Percentiles rank a stretch among this genome's conserved stretches.
phyloP scores from a whole-genome alignment of 805 yeast species.

The Cyberlindnera misumaiensis region DNA sequence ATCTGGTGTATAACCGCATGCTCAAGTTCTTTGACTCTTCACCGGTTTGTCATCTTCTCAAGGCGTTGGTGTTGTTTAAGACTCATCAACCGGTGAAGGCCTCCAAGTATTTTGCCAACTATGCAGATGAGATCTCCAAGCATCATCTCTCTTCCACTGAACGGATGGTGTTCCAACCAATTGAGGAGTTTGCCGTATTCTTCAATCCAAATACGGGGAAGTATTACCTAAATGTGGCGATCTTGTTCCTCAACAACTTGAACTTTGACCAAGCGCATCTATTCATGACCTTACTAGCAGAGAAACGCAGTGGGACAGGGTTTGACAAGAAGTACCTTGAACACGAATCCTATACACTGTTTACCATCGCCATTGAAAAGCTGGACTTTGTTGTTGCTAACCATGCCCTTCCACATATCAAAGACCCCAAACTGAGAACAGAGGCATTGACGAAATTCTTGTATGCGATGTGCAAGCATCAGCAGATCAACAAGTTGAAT shows the following conservation, averaged over 20 bases:
- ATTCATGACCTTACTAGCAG: slow-evolving; percentile 24
- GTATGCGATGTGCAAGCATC: slow-evolving; percentile 31
- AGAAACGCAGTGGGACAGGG: slow-evolving; percentile 15
- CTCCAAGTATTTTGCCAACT: slow-evolving; percentile 23
- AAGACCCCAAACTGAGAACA: slow-evolving; percentile 9
- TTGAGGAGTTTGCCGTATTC: slow-evolving; percentile 20
- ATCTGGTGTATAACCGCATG: slow-evolving; percentile 12
- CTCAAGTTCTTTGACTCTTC: slow-evolving; percentile 11
- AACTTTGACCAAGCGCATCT: slow-evolving; percentile 29
- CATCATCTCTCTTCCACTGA: slow-evolving; percentile 19
- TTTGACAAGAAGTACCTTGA: slow-evolving; percentile 18
- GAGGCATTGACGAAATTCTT: slow-evolving; percentile 30
- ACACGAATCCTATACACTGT: slow-evolving; percentile 18
- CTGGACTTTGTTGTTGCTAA: slow-evolving; percentile 29
- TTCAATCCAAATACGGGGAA: slow-evolving; percentile 27
- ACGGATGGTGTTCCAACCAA: slow-evolving; percentile 14
- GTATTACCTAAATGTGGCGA: slow-evolving; percentile 32
- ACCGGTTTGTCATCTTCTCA: slow-evolving; percentile 17
- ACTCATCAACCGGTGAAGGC: slow-evolving; percentile 24
- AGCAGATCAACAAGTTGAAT: slow-evolving; percentile 33
- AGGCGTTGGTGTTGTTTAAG: slow-evolving; percentile 20
- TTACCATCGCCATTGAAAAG: slow-evolving; percentile 25
- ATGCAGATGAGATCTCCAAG: slow-evolving; percentile 24
- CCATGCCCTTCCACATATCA: slow-evolving; percentile 25
- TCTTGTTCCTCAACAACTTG: slow-evolving; percentile 28